Conservation (phyloP, 331 rosid species). For the Telfairia occidentalis region DNA sequence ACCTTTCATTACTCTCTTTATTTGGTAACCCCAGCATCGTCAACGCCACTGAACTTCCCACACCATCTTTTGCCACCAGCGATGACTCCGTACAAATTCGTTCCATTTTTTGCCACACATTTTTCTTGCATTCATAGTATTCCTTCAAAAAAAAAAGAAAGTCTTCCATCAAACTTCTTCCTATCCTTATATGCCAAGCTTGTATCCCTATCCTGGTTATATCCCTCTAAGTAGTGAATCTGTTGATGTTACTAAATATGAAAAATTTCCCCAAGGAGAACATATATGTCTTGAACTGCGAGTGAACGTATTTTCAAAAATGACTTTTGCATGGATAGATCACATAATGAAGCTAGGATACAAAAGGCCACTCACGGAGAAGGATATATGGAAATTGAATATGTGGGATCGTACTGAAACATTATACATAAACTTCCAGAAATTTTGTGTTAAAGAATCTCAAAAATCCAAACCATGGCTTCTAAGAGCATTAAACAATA, state of each 20-base stretch:
- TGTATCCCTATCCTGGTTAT: constrained; percentile 86
- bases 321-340: constrained; percentile 71
- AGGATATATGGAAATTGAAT: constrained; percentile 89
- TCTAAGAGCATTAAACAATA: constrained; percentile 67
- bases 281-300: constrained; percentile 69
- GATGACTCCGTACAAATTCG: no score
- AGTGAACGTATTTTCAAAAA: constrained; percentile 44
- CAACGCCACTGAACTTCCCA: no score
- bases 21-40: no score
- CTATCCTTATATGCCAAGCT: constrained; percentile 49
- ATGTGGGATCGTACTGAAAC: constrained; percentile 85
- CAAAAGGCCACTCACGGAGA: constrained; percentile 81
- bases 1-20: no score
- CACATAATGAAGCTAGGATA: constrained; percentile 72
- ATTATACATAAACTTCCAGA: constrained; percentile 60
- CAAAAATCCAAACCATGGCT: constrained; percentile 87
- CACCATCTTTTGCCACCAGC: no score
- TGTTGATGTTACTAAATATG: constrained; percentile 45
- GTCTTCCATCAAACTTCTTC: no score
- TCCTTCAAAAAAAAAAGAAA: no score
- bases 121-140: no score
- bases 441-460: constrained; percentile 63
- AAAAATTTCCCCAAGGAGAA: constrained; percentile 78
- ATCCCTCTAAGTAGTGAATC: constrained; percentile 43
- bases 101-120: no score